Evolutionary conservation across 441 rosid genomes (phyloP).

Genomic region (Arabidopsis lyrata): DNA sequence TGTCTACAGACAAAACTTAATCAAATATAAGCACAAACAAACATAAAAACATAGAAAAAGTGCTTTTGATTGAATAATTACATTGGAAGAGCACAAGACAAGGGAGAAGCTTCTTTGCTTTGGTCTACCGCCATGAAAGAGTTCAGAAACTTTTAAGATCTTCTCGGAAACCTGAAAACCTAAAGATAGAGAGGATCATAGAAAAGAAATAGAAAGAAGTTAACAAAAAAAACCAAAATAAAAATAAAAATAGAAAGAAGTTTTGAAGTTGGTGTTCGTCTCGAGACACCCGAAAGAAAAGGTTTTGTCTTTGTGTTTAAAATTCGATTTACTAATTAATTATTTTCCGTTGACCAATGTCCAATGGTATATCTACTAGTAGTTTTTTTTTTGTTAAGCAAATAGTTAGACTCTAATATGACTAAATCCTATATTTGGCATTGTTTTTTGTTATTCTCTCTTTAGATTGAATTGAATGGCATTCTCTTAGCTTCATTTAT

Average conservation of each 20-base stretch:
- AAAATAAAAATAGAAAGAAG: constrained; percentile 10
- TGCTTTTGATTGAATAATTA: constrained; percentile 4
- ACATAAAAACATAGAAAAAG: constrained; percentile 29
- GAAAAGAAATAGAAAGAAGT: constrained; percentile 23
- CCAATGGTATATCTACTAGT: constrained; percentile 23
- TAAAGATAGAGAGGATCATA: neutral
- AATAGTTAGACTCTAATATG: constrained; percentile 41
- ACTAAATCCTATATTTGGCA: constrained; percentile 48
- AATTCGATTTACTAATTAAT: constrained; percentile 31
- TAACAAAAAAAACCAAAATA: neutral
- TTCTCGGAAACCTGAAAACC: constrained; percentile 22
- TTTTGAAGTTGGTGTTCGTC: constrained; percentile 34
- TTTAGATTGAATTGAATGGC: constrained; percentile 32
- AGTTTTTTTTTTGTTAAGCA: constrained; percentile 11
- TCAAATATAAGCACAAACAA: neutral
- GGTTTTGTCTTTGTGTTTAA: constrained; percentile 38
- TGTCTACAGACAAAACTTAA: neutral
- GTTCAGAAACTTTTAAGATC: constrained; percentile 5
- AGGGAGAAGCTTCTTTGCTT: constrained; percentile 38
- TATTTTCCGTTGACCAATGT: constrained; percentile 41
- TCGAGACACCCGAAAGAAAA: constrained; percentile 47
- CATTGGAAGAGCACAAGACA: constrained; percentile 38
- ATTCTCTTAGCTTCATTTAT: constrained; percentile 32
- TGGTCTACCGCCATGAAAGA: constrained; percentile 49
- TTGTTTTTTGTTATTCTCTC: constrained; percentile 10